Evolutionary conservation across 305 asterid species (phyloP), one percentile per base, ranked within the genome.

Genomic region (Nicotiana rustica): DNA sequence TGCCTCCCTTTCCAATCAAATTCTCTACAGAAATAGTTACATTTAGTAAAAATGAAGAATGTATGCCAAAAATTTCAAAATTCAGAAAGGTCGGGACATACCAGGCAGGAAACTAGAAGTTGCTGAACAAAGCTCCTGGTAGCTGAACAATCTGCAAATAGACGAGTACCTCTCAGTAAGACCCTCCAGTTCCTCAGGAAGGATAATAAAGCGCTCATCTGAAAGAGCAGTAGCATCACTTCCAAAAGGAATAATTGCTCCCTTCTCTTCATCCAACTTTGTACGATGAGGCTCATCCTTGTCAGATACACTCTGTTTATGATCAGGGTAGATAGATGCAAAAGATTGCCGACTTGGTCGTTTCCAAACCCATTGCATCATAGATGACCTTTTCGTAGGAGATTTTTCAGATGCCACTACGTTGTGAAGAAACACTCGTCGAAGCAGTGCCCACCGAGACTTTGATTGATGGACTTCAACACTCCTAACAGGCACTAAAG

Each of bases 1-100:
- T 95, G 65, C 99, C 99, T 13, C 99, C 99, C 84, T 83, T 92
- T 65, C 99, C 99, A 70, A 94, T 93, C 89, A 94, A 79, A 84
- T 92, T 92, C 33, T 90, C 98, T 92, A 92, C 81, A 83, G 88
- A 67, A 25, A 82, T 60, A 83, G 80, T 67, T 66, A n/a, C 66
- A 85, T 71, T 84, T 35, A 21, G 84, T 18, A 75, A 80, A 81
- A 81, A 41, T 66, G 35, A 14, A 31, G 52, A 77, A 81, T 31
- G 36, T 41, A 69, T 10, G 79, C 67, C 71, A 29, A 85, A 25
- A 31, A 67, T 56, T 44, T 56, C 18, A 21, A 80, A 35, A 78
- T 65, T 52, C 75, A 82, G 47, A 65, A 19, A 38, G 82, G 41
- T 79, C 83, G 76, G 44, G 84, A 90, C 91, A 80, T 79, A 94